A percentile compares a stretch with the other conserved stretches of the same genome.
Evolutionary conservation across 1,139 yeast genomes (phyloP).

Genomic region (Debaryomyces singareniensis): DNA sequence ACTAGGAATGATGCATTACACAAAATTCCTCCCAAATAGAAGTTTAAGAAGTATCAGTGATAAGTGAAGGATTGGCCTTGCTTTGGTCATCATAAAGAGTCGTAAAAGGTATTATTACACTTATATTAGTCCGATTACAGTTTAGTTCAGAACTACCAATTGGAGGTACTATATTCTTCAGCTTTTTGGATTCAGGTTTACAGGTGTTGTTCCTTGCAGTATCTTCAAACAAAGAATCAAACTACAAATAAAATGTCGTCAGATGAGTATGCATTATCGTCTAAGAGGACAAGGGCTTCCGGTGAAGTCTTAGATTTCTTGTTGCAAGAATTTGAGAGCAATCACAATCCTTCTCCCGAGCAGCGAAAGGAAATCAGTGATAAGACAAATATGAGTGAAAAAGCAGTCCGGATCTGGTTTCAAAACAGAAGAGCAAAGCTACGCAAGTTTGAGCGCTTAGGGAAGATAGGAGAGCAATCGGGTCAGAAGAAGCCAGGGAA

Average conservation of each 20-base stretch:
- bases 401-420: constrained; percentile 93
- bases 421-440: constrained; percentile 86
- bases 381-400: constrained; percentile 79
- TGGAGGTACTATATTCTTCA: too few species aligned
- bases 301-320: constrained; percentile 74
- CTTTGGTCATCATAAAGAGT: too few species aligned
- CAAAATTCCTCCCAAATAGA: too few species aligned
- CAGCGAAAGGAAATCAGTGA: constrained; percentile 67
- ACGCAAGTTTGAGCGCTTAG: constrained; percentile 51
- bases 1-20: too few species aligned
- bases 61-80: too few species aligned
- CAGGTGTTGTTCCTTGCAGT: too few species aligned
- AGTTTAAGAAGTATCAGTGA: too few species aligned
- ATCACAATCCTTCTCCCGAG: constrained; percentile 66
- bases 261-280: constrained; percentile 12
- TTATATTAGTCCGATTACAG: too few species aligned
- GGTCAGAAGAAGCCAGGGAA: constrained; percentile 11
- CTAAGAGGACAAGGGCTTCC: constrained; percentile 58
- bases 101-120: too few species aligned
- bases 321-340: constrained; percentile 61
- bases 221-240: not conserved
- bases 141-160: too few species aligned
- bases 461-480: constrained; percentile 8
- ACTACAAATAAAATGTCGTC: constrained; percentile 8
- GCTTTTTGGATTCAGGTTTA: too few species aligned